phyloP scores from a whole-genome alignment of 1,284 basidiomycete species.

The Cryptococcus sp. region DNA sequence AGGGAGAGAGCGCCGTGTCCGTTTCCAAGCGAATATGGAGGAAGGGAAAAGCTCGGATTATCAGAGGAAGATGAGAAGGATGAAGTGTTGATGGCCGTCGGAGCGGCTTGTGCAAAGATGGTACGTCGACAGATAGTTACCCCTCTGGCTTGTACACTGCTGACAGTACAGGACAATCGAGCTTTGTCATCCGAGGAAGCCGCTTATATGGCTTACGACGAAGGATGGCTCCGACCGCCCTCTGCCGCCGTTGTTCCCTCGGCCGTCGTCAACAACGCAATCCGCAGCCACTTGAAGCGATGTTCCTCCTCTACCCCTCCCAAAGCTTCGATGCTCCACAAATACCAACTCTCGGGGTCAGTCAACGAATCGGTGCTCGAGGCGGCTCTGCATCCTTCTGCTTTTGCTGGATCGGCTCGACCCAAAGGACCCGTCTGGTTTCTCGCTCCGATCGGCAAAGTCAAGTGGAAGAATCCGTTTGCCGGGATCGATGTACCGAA shows the following conservation, averaged over 20 bases:
- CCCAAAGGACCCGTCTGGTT: constrained; percentile 44
- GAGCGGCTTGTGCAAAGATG: constrained; percentile 31
- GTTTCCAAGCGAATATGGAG: constrained; percentile 36
- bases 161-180: constrained; percentile 36
- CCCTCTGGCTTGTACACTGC: constrained; percentile 6
- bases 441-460: constrained; percentile 25
- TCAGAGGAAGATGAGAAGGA: constrained; percentile 39
- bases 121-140: no score
- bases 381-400: constrained; percentile 40
- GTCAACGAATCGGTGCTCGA: constrained; percentile 37
- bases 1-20: constrained; percentile 34
- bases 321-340: constrained; percentile 33
- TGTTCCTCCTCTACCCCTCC: constrained; percentile 22
- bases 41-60: constrained; percentile 33
- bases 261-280: constrained; percentile 36
- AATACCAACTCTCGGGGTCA: constrained; percentile 41
- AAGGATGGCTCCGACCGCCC: constrained; percentile 42
- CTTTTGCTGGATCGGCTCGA: constrained; percentile 26
- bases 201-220: constrained; percentile 32
- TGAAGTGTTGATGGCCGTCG: constrained; percentile 42
- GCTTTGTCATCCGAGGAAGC: constrained; percentile 42
- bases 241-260: constrained; percentile 37
- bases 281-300: constrained; percentile 40
- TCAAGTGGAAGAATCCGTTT: constrained; percentile 41
- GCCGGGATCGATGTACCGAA: constrained; percentile 38